Evolutionary conservation across 208 protist species (phyloP), one percentile per base, ranked within the genome.

Genomic region (Trypanosoma scelopori): DNA sequence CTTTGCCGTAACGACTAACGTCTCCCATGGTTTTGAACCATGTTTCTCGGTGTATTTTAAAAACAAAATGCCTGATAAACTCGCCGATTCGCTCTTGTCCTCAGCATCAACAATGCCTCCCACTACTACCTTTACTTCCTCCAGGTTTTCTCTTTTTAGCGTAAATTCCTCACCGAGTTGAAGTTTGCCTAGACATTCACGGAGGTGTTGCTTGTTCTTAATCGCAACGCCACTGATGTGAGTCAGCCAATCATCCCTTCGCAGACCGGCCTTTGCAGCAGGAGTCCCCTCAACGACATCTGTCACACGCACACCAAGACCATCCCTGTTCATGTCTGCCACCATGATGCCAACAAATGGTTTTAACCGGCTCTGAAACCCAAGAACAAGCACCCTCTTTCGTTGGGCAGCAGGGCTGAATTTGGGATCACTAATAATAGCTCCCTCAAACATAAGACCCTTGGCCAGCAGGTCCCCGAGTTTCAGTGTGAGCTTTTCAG

Each of bases 171-270:
- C 81, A n/a, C 89, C 89, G 18, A 92, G 81, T 51, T 87, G 59
- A 32, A 92, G 71, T 39, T 74, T 81, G 3, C 62, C 59, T 1
- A 95, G 71, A 28, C 60, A 65, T 65, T 90, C 76, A 41, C 86
- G 85, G 43, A 95, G 75, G 55, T 91, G 76, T 74, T 86, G 78
- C 60, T 95, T 95, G 71, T 93, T 93, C 27, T 55, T 49, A 49
- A 95, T 93, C 7, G 79, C 53, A 30, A 67, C 52, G 16, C 72
- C 77, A 65, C 91, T 91, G 65, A 95, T 81, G 76, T 95, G 89
- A 11, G 89, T 95, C 7, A 95, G 75, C 87, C 89, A 95, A 65
- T 95, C 89, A 64, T 95, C 87, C 70, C 86, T 91, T 42, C 83
- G 32, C 20, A 95, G 65, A 30, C 89, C 86, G 18, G 75, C 76